These are phyloP conservation scores for Colletotrichum sp. DNA, from an alignment of 2,329 filamentous ascomycete genomes.

Conservation along the genomic window DNA sequence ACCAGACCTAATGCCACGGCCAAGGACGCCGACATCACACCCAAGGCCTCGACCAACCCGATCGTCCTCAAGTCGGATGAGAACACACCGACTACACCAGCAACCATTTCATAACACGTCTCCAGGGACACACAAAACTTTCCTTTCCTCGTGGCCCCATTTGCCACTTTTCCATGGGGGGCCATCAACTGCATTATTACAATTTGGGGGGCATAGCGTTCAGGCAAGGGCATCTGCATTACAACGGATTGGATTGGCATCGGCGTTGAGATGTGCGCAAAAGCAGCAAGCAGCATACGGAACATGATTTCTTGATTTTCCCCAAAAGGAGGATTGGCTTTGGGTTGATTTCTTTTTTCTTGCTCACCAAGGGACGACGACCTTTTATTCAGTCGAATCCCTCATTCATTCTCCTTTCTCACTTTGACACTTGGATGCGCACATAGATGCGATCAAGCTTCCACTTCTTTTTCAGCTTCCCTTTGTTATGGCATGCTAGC, in stretches of 20 bases:
- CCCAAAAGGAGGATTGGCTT: background rate
- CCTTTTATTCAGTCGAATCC: conserved; percentile 1
- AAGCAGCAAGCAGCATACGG: conserved; percentile 6
- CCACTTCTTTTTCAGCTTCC: background rate
- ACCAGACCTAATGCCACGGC: background rate
- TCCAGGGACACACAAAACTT: background rate
- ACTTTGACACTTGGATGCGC: background rate
- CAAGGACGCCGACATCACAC: conserved; percentile 15
- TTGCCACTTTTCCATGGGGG: background rate
- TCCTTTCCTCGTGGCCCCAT: background rate
- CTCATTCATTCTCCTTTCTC: background rate
- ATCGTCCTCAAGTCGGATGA: background rate
- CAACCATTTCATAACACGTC: background rate
- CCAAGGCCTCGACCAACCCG: conserved; percentile 17
- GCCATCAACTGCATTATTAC: conserved; percentile 10
- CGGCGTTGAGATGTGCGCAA: conserved; percentile 13
- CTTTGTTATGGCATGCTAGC: conserved; percentile 19
- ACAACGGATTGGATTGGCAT: background rate
- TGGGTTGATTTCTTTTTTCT: background rate
- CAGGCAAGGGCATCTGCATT: conserved; percentile 16
- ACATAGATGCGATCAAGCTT: background rate
- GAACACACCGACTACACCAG: background rate
- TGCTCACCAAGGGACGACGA: background rate
- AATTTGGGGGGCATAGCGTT: conserved; percentile 15
- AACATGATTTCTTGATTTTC: background rate